phyloP scores from a whole-genome alignment of 2,329 filamentous ascomycete genomes.

The Cladophialophora exuberans region DNA sequence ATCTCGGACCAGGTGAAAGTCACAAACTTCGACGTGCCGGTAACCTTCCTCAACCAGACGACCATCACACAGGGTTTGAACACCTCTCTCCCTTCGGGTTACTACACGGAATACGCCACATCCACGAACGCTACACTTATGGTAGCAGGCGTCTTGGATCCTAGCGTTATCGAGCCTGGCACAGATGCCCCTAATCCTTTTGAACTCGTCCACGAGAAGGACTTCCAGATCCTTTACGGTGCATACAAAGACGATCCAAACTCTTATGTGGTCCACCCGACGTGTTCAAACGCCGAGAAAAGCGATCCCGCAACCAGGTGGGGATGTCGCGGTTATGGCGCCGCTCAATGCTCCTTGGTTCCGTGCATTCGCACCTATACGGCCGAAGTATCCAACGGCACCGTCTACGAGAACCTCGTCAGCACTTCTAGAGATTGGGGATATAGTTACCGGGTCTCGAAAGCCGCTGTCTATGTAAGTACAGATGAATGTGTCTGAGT shows the following conservation, averaged over 20 bases:
- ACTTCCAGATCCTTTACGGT: neutral
- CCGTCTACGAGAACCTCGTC: neutral
- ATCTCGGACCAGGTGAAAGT: neutral
- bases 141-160: neutral
- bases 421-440: neutral
- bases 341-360: neutral
- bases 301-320: neutral
- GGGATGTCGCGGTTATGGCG: neutral
- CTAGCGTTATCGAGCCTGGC: neutral
- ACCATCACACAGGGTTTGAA: neutral
- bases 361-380: slow-evolving; percentile 1
- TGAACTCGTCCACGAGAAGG: neutral
- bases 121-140: neutral
- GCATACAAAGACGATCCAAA: neutral
- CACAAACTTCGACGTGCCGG: neutral
- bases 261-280: neutral
- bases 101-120: neutral
- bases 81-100: neutral
- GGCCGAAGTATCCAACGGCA: neutral
- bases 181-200: neutral
- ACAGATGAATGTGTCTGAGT: neutral
- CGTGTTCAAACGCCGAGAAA: neutral
- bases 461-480: neutral
- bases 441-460: slow-evolving; percentile 1
- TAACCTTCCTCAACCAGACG: neutral